These are phyloP conservation scores for Suillus lakei DNA, from an alignment of 768 basidiomycete species.

Conservation along the genomic window DNA sequence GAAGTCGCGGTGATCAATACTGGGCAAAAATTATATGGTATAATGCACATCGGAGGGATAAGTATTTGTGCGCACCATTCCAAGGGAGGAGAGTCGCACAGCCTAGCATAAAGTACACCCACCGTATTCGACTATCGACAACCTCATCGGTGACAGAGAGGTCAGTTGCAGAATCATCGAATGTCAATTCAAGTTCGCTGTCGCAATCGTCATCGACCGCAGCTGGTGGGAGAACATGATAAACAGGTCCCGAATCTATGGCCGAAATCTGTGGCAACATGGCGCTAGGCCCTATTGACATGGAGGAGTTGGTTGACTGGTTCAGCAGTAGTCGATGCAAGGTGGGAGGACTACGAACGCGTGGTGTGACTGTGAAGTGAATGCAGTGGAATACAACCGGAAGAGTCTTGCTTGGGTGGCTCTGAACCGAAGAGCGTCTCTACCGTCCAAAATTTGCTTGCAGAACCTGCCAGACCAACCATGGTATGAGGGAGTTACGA, in stretches of 20 bases:
- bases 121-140: constrained; percentile 51
- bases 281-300: not conserved
- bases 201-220: constrained; percentile 15
- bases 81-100: constrained; percentile 86
- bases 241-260: constrained; percentile 16
- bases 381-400: not conserved
- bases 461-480: not conserved
- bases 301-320: not conserved
- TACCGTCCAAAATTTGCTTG: not conserved
- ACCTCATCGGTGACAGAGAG: constrained; percentile 17
- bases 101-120: constrained; percentile 79
- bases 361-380: not conserved
- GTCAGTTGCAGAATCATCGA: constrained; percentile 29
- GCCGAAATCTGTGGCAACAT: constrained; percentile 6
- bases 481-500: not conserved
- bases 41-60: not conserved
- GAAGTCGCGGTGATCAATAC: constrained; percentile 87
- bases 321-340: not conserved
- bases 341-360: constrained; percentile 1
- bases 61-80: constrained; percentile 69
- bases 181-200: constrained; percentile 7
- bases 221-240: constrained; percentile 26
- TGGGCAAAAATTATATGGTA: constrained; percentile 34
- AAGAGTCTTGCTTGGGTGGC: not conserved
- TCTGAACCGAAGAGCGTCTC: not conserved